Evolutionary conservation across 2,329 filamentous ascomycete genomes (phyloP), one percentile per base, ranked within the genome.

Genomic region (Purpureocillium lavendulum): DNA sequence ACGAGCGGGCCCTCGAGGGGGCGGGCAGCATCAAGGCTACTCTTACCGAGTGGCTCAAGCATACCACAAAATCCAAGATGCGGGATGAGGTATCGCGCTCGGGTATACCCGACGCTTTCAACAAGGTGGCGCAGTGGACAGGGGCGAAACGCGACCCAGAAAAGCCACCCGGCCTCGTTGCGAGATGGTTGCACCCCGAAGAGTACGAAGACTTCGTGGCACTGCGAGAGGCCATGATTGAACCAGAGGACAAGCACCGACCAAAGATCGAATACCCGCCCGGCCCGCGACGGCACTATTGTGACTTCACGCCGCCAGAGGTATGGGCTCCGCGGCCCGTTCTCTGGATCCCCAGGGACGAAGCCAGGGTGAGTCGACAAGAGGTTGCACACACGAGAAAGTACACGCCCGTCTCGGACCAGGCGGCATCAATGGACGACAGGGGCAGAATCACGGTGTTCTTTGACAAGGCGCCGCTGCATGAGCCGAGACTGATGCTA

Each of bases 341-440:
- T 24, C 68, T 95, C n/a, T 95, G 88, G 88, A 84, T 95, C 40
- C 87, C 88, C 0, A 70, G 76, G 42, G 88, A 95, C 52, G 63
- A 72, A 2, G 75, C 80, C 17, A 84, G 87, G 9, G 75, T 95
- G 32, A 87, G 80, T 39, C 71, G 71, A 51, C 84, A 94, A 56
- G 88, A 94, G 60, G 70, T 92, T 39, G 69, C 69, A 11, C 84
- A 92, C 51, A 84, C 84, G 1, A 69, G 69, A 48, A 77, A 74
- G 51, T 73, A 85, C 26, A 84, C 87, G 24, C 77, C 81, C 1
- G 90, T 94, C 47, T 89, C 84, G 0, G 87, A 95, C 58, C 41
- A 44, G 4, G 61, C 61, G 2, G 55, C 59, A 2, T 47, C 44
- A 2, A 36, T 65, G 45, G 51, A 60, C 35, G 52, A 53, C 6